Conservation (phyloP, 306 rosid genomes). For the Cucumis sativus region DNA sequence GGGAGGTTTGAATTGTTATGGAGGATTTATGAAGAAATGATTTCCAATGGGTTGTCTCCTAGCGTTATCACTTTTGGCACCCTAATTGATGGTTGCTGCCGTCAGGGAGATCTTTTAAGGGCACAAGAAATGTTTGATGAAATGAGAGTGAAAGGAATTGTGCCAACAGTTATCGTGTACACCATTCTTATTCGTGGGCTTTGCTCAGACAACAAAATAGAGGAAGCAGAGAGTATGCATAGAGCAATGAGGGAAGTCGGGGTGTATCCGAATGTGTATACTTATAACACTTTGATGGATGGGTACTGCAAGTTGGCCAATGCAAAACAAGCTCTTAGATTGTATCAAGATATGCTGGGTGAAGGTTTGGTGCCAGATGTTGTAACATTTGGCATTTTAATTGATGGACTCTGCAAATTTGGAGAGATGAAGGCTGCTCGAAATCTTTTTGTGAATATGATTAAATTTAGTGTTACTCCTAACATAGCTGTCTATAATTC, state of each 20-base stretch:
- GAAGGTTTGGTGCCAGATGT: conserved; percentile 40
- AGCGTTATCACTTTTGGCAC: conserved; percentile 44
- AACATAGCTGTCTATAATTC: conserved; percentile 38
- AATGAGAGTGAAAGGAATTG: conserved; percentile 37
- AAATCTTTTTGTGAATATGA: conserved; percentile 31
- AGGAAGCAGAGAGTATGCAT: conserved; percentile 36
- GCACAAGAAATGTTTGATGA: conserved; percentile 41
- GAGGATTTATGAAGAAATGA: conserved; percentile 34
- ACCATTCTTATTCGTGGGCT: conserved; percentile 38
- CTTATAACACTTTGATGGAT: conserved; percentile 53
- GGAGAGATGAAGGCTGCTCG: conserved; percentile 32
- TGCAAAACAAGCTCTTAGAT: conserved; percentile 23
- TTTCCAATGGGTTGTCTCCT: conserved; percentile 34
- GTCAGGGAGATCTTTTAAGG: conserved; percentile 20
- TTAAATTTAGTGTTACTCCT: conserved; percentile 44
- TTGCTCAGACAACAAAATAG: conserved; percentile 34
- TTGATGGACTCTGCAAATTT: conserved; percentile 42
- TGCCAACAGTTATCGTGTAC: conserved; percentile 33
- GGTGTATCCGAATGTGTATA: conserved; percentile 41
- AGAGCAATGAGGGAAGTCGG: conserved; percentile 31
- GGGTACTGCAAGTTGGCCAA: conserved; percentile 47
- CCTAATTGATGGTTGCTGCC: conserved; percentile 30
- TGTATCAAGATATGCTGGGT: conserved; percentile 28
- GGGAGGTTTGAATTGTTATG: conserved; percentile 28
- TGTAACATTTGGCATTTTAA: conserved; percentile 39